Conservation (phyloP, 2,329 filamentous ascomycete species). For the Thelonectria rubi region DNA sequence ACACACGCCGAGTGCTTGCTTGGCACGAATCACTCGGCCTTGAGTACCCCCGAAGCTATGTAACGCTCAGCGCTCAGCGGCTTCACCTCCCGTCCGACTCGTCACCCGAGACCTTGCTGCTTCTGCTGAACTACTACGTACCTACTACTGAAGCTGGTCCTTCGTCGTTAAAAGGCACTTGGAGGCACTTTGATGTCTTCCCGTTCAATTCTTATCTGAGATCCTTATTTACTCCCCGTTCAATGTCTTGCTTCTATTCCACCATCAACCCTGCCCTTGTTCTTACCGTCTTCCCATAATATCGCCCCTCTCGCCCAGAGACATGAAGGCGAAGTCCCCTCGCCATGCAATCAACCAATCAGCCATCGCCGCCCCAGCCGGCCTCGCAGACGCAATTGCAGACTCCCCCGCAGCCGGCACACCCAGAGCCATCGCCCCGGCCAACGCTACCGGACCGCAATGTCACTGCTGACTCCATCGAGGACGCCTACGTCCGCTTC, state of each 20-base stretch:
- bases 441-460: constrained; percentile 69
- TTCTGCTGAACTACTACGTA: constrained; percentile 7
- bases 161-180: constrained; percentile 15
- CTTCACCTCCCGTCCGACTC: constrained; percentile 7
- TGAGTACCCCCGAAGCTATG: constrained; percentile 2
- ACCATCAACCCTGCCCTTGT: constrained; percentile 13
- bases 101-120: neutral
- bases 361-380: constrained; percentile 22
- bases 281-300: constrained; percentile 18
- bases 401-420: constrained; percentile 24
- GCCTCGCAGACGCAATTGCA: constrained; percentile 18
- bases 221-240: neutral
- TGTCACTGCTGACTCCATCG: constrained; percentile 76
- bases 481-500: constrained; percentile 84
- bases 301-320: constrained; percentile 30
- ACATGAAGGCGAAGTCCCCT: constrained; percentile 34
- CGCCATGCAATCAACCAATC: constrained; percentile 36
- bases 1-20: neutral
- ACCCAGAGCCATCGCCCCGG: constrained; percentile 30
- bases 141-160: constrained; percentile 1
- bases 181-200: too few relatives aligned
- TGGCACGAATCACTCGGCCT: neutral
- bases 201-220: too few relatives aligned
- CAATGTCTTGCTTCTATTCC: constrained; percentile 34
- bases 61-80: constrained; percentile 13